Conservation (phyloP, 1,284 basidiomycete genomes). For the Pseudomicrostroma phylloplanum region DNA sequence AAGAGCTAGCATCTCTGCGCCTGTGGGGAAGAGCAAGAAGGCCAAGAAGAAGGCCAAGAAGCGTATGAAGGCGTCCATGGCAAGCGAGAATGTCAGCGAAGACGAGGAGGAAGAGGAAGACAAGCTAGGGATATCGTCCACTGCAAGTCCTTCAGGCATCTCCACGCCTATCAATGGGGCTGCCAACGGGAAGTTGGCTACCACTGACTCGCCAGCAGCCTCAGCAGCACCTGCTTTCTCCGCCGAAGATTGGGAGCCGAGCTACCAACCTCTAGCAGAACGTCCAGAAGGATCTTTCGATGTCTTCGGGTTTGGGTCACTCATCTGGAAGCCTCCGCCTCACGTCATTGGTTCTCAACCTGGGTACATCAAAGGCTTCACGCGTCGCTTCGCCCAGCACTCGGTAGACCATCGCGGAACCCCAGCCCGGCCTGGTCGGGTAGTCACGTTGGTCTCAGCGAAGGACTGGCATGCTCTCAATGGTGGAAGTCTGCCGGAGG, state of each 20-base stretch:
- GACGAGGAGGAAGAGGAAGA: slow-evolving; percentile 23
- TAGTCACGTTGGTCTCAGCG: slow-evolving; percentile 77
- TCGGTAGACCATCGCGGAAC: slow-evolving; percentile 69
- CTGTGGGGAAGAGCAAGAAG: slow-evolving; percentile 24
- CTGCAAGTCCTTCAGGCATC: no score
- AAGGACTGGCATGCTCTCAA: slow-evolving; percentile 64
- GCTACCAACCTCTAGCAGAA: slow-evolving; percentile 4
- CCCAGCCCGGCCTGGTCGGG: slow-evolving; percentile 58
- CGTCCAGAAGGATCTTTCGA: slow-evolving; percentile 40
- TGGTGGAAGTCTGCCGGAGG: slow-evolving; percentile 27
- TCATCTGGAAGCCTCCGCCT: slow-evolving; percentile 50
- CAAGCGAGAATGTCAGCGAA: slow-evolving; percentile 11
- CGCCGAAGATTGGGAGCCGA: slow-evolving; percentile 1
- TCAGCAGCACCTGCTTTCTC: neutral
- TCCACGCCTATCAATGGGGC: neutral
- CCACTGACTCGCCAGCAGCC: neutral
- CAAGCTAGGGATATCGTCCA: no score
- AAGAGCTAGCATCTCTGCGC: neutral
- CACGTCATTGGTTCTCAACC: slow-evolving; percentile 52
- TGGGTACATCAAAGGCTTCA: slow-evolving; percentile 77
- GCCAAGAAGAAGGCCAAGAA: slow-evolving; percentile 26
- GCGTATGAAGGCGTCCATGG: slow-evolving; percentile 10
- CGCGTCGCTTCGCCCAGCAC: slow-evolving; percentile 75
- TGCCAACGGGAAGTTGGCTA: neutral
- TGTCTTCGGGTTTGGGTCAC: slow-evolving; percentile 45